Evolutionary conservation across 2,329 filamentous ascomycete genomes (phyloP).

Genomic region (Colletotrichum abscissum): DNA sequence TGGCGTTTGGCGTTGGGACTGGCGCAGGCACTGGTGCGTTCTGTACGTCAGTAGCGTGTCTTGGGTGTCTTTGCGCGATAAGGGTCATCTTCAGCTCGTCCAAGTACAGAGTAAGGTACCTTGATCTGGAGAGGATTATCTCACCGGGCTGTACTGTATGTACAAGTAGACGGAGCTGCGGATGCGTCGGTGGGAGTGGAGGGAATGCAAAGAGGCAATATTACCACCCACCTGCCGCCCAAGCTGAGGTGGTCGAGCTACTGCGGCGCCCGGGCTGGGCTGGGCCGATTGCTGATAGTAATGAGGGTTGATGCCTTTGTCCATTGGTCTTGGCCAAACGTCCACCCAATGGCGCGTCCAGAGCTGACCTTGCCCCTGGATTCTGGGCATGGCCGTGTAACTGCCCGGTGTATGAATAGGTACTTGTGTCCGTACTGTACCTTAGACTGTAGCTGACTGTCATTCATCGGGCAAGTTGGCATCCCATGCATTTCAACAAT

Average conservation of each 20-base stretch:
- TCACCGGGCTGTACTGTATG: not conserved
- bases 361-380: not conserved
- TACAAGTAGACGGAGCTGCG: no score
- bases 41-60: not conserved
- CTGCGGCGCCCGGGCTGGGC: not conserved
- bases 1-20: slow-evolving; percentile 6
- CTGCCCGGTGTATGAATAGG: not conserved
- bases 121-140: not conserved
- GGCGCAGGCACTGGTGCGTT: slow-evolving; percentile 10
- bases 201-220: slow-evolving; percentile 13
- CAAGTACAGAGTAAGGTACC: no score
- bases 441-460: not conserved
- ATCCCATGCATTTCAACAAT: no score
- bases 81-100: slow-evolving; percentile 3
- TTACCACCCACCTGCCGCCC: slow-evolving; percentile 3
- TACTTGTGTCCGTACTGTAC: not conserved
- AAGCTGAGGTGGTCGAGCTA: not conserved
- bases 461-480: not conserved
- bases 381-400: not conserved
- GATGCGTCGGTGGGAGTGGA: not conserved
- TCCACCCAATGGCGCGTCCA: not conserved
- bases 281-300: not conserved
- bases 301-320: slow-evolving; percentile 7
- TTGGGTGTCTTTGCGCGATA: slow-evolving; percentile 2
- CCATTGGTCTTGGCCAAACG: slow-evolving; percentile 23